Evolutionary conservation across 2,329 filamentous ascomycete genomes (phyloP), one percentile per base, ranked within the genome.

Genomic region (Monosporascus ibericus): DNA sequence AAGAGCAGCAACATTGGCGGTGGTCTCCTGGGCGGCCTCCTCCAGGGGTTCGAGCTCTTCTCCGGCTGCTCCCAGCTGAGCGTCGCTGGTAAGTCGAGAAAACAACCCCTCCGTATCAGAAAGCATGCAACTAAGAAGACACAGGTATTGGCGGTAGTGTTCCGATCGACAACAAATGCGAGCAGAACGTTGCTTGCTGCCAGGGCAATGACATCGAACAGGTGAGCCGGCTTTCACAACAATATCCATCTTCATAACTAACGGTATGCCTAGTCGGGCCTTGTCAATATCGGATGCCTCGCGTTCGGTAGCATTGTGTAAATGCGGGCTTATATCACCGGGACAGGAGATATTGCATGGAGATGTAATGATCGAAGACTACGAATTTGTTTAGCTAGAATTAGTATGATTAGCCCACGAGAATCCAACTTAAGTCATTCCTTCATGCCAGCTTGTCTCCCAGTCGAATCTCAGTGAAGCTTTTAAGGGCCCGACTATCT

Each of bases 161-260:
- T 52, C 34, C 66, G 34, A 59, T 67, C 40, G 57, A 67, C 47
- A 56, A 40, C 52, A 59, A 64, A 54, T 68, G 65, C 64, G 63
- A 61, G 58, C 64, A 67, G 59, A 63, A 56, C 34, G 63, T 58
- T 44, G 65, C 63, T 51, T 68, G 63, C 62, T 68, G 65, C 62
- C 65, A 67, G 60, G 54, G 62, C 61, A 62, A 61, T 44, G 62
- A 60, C 47, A 51, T 53, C 51, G 36, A 51, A 7, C 60, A 64
- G 55, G 64, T 65, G 52, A 60, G 63, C 39, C 18, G 18, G 24
- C n/a, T 9, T 14, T 39, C 20, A 36, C n/a, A 34, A 24, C 18
- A 17, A 14, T 39, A 30, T 34, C 22, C 1, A 22, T 15, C 15
- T 40, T 8, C 7, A 37, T 37, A 44, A 47, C 52, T 65, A 38